Conservation (phyloP, 2,329 filamentous ascomycete genomes). For the Geosmithia flava region DNA sequence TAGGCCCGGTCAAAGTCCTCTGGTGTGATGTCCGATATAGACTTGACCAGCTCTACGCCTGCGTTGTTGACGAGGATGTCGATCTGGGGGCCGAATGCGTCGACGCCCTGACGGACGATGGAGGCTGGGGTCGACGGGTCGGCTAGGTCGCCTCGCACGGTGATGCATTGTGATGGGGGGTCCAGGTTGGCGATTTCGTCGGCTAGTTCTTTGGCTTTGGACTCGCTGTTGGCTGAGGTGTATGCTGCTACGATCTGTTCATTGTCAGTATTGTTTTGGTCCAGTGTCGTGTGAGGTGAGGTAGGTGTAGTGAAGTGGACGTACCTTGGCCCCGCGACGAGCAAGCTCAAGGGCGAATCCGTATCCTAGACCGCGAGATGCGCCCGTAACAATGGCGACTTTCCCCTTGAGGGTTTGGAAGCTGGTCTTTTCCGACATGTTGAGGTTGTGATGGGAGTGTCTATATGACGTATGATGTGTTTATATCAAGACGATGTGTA, state of each 20-base stretch:
- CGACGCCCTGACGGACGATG: constrained; percentile 18
- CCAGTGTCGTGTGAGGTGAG: not conserved
- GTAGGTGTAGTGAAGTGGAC: not conserved
- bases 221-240: constrained; percentile 7
- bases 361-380: constrained; percentile 10
- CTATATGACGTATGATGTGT: no score
- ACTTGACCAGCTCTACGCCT: constrained; percentile 18
- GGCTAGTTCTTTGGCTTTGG: constrained; percentile 4
- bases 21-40: constrained; percentile 26
- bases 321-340: constrained; percentile 9
- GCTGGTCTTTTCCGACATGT: no score
- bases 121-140: constrained; percentile 7
- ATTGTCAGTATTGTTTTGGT: not conserved
- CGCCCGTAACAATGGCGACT: constrained; percentile 10
- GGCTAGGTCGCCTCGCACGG: constrained; percentile 10
- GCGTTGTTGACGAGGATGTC: constrained; percentile 27
- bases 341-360: constrained; percentile 11
- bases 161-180: constrained; percentile 1
- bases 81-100: constrained; percentile 6
- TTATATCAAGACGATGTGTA: no score
- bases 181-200: constrained; percentile 6
- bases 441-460: no score
- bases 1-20: constrained; percentile 42
- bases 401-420: constrained; percentile 6
- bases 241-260: constrained; percentile 8